Conservation (phyloP, 2,329 filamentous ascomycete species). For the Fusarium redolens region DNA sequence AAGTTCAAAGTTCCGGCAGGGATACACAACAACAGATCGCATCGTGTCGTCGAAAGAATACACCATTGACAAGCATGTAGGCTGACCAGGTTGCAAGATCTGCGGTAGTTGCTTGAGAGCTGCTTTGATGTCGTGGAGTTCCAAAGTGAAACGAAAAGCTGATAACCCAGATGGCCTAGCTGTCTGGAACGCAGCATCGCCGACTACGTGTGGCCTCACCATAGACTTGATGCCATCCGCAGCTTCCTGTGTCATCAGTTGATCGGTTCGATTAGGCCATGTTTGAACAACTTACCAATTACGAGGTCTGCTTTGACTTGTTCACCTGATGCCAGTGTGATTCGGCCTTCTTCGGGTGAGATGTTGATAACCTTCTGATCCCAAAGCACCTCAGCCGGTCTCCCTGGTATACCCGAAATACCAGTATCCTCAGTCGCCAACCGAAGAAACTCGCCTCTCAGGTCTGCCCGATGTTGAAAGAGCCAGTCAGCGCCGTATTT, state of each 20-base stretch:
- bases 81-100: neutral
- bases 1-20: neutral
- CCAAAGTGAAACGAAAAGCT: neutral
- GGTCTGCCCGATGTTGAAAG: neutral
- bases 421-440: neutral
- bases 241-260: neutral
- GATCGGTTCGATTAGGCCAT: neutral
- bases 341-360: neutral
- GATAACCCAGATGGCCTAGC: neutral
- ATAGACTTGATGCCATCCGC: neutral
- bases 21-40: neutral
- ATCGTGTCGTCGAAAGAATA: neutral
- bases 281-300: accelerated
- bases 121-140: neutral
- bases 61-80: neutral
- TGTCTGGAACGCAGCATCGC: neutral
- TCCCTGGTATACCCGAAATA: neutral
- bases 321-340: neutral
- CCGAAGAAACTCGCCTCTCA: neutral
- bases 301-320: neutral
- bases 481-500: neutral
- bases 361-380: neutral
- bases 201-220: neutral
- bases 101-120: neutral
- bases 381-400: neutral